Evolutionary conservation across 2,329 filamentous ascomycete genomes (phyloP), one percentile per base, ranked within the genome.

Genomic region (Chrysoporthe austroafricana): DNA sequence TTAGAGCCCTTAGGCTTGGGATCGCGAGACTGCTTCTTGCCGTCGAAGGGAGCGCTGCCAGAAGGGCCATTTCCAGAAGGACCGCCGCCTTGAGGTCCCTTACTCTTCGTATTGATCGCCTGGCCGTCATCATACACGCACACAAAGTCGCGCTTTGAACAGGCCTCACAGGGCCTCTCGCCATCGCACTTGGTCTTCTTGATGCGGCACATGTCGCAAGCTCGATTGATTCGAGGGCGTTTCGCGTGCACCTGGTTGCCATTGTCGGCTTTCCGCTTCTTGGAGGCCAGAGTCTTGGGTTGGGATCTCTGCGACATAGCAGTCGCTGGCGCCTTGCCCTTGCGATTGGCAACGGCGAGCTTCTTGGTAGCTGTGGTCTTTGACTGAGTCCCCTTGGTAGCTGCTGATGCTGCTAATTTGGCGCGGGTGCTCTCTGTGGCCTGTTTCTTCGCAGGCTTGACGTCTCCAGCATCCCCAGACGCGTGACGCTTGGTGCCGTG

Each of bases 181-280:
- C 62, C 59, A 8, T 61, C 66, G 44, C 68, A 69, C n/a, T 56
- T 63, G n/a, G 68, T 65, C 16, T 67, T 69, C 57, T 69, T 66
- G 7, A 52, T 4, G n/a, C 65, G 62, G 48, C 68, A 69, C 34
- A 57, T 63, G n/a, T 58, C 58, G 43, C 68, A 69, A 32, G 63
- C 63, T 13, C 39, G 26, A 42, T 21, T 26, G 32, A 42, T 48
- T 7, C 42, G 39, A 34, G 50, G 18, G 16, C 8, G 21, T 14
- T 52, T 52, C 9, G 52, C 57, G n/a, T 56, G 44, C 5, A 26
- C 48, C 14, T 65, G 54, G 16, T 48, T 26, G 13, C 39, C 48
- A n/a, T 65, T 57, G 13, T n/a, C 26, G 18, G 59, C 57, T 13
- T 60, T 58, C 34, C 42, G 26, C 44, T 46, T 48, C 59, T 46